phyloP scores from a whole-genome alignment of 2,329 filamentous ascomycete species.

The Cladobotryum mycophilum region DNA sequence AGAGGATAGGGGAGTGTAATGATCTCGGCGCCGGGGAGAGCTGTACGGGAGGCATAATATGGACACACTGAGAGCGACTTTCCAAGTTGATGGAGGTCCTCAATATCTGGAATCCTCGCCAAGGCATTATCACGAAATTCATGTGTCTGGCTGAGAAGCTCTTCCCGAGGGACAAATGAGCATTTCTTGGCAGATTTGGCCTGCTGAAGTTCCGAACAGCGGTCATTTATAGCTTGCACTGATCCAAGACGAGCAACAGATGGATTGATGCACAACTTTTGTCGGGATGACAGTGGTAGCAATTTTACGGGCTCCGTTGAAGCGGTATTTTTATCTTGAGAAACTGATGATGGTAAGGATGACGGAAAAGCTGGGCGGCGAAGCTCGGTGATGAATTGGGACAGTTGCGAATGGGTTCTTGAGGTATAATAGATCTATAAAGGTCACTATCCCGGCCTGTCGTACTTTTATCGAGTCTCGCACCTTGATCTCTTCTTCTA shows the following conservation, averaged over 20 bases:
- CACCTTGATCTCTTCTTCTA: conserved; percentile 64
- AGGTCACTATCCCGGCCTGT: conserved; percentile 24
- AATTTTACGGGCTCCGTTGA: conserved; percentile 57
- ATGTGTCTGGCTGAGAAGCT: conserved; percentile 63
- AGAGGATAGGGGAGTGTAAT: conserved; percentile 89
- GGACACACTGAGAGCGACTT: conserved; percentile 78
- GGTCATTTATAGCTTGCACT: conserved; percentile 82
- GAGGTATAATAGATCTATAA: conserved; percentile 79
- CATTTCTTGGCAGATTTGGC: conserved; percentile 56
- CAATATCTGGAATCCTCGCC: conserved; percentile 84
- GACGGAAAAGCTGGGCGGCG: conserved; percentile 71
- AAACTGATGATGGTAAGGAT: conserved; percentile 49
- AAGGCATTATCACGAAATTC: conserved; percentile 81
- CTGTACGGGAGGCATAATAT: conserved; percentile 88
- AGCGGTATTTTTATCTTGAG: conserved; percentile 19
- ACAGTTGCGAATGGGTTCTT: conserved; percentile 84
- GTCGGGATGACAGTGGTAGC: conserved; percentile 76
- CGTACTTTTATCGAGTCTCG: conserved; percentile 11
- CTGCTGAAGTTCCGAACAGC: conserved; percentile 85
- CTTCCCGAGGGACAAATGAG: conserved; percentile 69
- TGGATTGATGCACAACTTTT: conserved; percentile 84
- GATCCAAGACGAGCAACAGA: conserved; percentile 65
- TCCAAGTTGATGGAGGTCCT: conserved; percentile 76
- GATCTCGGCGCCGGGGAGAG: conserved; percentile 79
- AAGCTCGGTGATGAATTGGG: conserved; percentile 80